phyloP scores from a whole-genome alignment of 192 early-diverging fungal species.

The Podochytrium sp. region DNA sequence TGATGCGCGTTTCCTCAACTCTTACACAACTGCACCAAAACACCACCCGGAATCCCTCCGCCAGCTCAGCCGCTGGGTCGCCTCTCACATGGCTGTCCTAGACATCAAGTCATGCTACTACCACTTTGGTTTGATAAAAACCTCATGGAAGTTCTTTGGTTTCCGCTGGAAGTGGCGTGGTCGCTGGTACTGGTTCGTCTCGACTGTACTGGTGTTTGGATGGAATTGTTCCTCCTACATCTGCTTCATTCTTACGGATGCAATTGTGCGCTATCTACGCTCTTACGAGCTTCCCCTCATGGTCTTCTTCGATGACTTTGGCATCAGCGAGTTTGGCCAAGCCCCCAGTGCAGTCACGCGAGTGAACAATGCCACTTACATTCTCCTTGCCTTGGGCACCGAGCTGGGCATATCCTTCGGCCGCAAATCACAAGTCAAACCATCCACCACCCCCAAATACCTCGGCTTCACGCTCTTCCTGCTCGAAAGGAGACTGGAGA shows the following conservation, averaged over 20 bases:
- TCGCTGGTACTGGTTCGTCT: not conserved
- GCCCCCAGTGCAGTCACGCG: not conserved
- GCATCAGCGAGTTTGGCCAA: not conserved
- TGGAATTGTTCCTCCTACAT: not conserved
- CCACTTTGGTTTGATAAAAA: not conserved
- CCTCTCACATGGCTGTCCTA: not conserved
- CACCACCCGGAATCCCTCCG: conserved; percentile 6
- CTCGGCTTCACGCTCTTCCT: not conserved
- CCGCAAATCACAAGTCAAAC: not conserved
- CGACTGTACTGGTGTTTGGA: not conserved
- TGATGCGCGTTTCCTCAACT: not conserved
- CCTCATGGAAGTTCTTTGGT: not conserved
- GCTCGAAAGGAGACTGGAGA: not conserved
- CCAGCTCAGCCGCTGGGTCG: not conserved
- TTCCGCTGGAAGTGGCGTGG: not conserved
- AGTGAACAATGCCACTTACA: not conserved
- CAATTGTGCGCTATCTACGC: not conserved
- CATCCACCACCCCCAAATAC: not conserved
- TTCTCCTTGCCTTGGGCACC: not conserved
- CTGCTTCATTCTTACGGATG: not conserved
- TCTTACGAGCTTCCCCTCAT: not conserved
- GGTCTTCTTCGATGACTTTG: not conserved
- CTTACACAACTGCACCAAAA: not conserved
- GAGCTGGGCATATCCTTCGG: not conserved
- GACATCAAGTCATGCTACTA: not conserved